Conservation (phyloP, 768 basidiomycete species). For the Punctularia strigosozonata region DNA sequence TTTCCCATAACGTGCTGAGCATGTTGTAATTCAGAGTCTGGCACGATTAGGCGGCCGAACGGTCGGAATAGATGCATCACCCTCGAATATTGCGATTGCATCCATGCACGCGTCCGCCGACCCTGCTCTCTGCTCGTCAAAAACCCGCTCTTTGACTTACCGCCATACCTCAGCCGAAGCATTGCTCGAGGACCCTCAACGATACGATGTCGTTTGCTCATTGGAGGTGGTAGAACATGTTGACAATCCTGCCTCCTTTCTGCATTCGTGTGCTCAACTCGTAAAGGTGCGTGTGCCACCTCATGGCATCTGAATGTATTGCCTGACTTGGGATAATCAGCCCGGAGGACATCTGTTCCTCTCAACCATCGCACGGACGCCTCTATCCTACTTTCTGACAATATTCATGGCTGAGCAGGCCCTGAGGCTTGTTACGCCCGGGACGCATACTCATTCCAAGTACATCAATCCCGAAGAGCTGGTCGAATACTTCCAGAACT, state of each 20-base stretch:
- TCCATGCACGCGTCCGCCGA: conserved; percentile 72
- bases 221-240: conserved; percentile 99
- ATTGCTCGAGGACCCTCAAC: conserved; percentile 47
- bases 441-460: conserved; percentile 90
- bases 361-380: conserved; percentile 86
- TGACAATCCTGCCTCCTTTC: conserved; percentile 78
- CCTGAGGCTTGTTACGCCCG: conserved; percentile 65
- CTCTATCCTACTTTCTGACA: conserved; percentile 57
- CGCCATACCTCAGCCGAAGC: conserved; percentile 64
- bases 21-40: conserved; percentile 78
- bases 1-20: neutral
- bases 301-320: neutral
- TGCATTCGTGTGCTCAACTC: conserved; percentile 69
- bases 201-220: conserved; percentile 88
- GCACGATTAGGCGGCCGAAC: conserved; percentile 83
- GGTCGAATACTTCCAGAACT: conserved; percentile 64
- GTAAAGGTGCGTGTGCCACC: conserved; percentile 54
- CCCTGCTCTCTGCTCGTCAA: conserved; percentile 33
- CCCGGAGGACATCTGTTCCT: conserved; percentile 94
- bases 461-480: conserved; percentile 84
- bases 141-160: conserved; percentile 41
- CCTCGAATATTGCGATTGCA: conserved; percentile 79
- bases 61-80: conserved; percentile 85
- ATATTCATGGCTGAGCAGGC: conserved; percentile 76
- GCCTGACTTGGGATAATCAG: conserved; percentile 26